These are phyloP conservation scores for Torulaspora pretoriensis DNA, from an alignment of 1,139 yeast genomes.

Conservation along the genomic window DNA sequence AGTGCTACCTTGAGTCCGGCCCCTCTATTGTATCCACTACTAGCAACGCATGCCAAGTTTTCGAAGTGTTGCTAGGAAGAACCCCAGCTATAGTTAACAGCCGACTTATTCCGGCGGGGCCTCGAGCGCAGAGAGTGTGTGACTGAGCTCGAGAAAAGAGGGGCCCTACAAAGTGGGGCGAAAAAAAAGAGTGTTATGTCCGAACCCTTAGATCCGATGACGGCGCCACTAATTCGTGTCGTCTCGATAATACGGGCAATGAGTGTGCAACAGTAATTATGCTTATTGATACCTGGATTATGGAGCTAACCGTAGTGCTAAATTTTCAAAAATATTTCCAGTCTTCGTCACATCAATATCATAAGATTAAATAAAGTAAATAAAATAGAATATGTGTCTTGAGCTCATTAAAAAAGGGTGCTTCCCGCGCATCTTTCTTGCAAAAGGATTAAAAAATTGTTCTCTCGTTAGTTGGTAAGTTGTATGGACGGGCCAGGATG, in stretches of 20 bases:
- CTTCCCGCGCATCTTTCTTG: not conserved
- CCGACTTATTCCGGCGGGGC: slow-evolving; percentile 6
- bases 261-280: no score
- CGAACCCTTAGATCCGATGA: not conserved
- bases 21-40: not conserved
- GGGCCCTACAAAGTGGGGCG: not conserved
- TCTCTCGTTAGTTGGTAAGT: slow-evolving; percentile 41
- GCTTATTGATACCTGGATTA: no score
- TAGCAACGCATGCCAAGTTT: slow-evolving; percentile 1
- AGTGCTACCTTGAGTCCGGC: not conserved
- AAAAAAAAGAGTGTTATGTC: not conserved
- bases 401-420: not conserved
- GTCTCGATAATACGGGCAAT: not conserved
- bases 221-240: not conserved
- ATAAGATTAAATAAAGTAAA: not conserved
- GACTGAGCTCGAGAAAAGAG: not conserved
- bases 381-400: not conserved
- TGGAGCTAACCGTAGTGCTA: not conserved
- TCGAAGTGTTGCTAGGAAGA: not conserved
- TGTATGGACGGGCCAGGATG: slow-evolving; percentile 50
- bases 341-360: not conserved
- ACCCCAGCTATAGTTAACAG: not conserved
- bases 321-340: no score
- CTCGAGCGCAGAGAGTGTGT: slow-evolving; percentile 1
- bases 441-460: slow-evolving; percentile 7